Percentiles rank a stretch among this genome's conserved stretches.
phyloP scores from a whole-genome alignment of 176 grass and related monocot species.

The Eragrostis nindensis region DNA sequence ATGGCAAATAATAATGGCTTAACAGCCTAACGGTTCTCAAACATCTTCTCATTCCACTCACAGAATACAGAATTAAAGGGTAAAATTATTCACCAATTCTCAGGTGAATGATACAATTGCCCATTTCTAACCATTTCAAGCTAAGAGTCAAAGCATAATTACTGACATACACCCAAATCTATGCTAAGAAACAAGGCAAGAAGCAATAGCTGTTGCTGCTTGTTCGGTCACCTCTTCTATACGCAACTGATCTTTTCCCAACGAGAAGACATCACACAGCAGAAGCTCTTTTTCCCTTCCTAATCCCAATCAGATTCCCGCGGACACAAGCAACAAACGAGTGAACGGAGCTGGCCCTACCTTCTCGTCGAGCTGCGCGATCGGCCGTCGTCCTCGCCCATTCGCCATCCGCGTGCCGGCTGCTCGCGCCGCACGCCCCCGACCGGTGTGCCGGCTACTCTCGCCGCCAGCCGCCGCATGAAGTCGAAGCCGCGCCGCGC shows the following conservation, averaged over 20 bases:
- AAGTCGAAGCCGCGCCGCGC: too few species aligned
- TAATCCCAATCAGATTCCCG: constrained; percentile 26
- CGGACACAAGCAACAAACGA: constrained; percentile 32
- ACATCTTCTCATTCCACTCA: not conserved
- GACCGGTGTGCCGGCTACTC: too few species aligned
- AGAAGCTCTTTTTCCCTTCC: not conserved
- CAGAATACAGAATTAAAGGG: not conserved
- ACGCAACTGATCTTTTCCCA: constrained; percentile 44
- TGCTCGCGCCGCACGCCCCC: too few species aligned
- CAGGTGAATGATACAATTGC: not conserved
- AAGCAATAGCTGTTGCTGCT: constrained; percentile 33
- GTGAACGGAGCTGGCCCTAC: constrained; percentile 41
- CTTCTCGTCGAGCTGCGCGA: constrained; percentile 80
- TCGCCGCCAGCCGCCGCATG: too few species aligned
- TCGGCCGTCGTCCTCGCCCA: too few species aligned
- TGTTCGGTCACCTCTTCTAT: constrained; percentile 28
- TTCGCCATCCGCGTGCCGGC: too few species aligned
- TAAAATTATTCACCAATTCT: not conserved
- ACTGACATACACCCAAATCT: constrained; percentile 9
- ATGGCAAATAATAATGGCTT: too few species aligned
- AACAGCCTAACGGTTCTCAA: not conserved
- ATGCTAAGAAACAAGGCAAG: constrained; percentile 4
- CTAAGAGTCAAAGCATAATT: constrained; percentile 20
- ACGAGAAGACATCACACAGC: constrained; percentile 12
- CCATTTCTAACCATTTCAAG: not conserved